A percentile compares a stretch with the other conserved stretches of the same genome.
These are phyloP conservation scores for Cocos nucifera DNA, from an alignment of 176 grass and related monocot species.

Conservation along the genomic window DNA sequence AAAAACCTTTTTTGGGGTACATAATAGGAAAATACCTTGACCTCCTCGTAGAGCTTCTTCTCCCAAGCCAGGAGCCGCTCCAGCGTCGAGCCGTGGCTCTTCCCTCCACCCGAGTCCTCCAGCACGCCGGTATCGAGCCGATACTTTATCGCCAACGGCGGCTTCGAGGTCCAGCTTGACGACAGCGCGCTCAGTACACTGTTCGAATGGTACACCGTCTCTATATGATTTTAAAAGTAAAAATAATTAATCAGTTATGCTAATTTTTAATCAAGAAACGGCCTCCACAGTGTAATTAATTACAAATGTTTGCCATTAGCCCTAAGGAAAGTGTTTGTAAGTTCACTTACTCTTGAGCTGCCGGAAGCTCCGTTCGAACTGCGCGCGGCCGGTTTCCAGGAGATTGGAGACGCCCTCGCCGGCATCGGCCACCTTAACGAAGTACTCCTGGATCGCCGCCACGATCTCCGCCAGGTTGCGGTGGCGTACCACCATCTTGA, in stretches of 20 bases:
- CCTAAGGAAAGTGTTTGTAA: neutral
- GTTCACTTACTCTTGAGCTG: constrained; percentile 75
- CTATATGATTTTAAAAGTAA: constrained; percentile 11
- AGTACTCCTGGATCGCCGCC: constrained; percentile 83
- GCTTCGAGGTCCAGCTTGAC: constrained; percentile 84
- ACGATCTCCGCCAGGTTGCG: constrained; percentile 69
- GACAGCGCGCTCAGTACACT: constrained; percentile 75
- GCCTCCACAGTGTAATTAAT: too few relatives aligned
- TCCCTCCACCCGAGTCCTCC: constrained; percentile 51
- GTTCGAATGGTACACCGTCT: constrained; percentile 93
- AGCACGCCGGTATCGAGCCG: constrained; percentile 54
- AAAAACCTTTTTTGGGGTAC: too few relatives aligned
- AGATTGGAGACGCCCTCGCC: constrained; percentile 63
- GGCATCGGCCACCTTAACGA: constrained; percentile 60
- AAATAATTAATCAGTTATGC: neutral
- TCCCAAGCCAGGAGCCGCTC: constrained; percentile 97
- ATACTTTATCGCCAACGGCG: constrained; percentile 76
- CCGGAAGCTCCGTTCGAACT: constrained; percentile 72
- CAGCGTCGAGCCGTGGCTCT: constrained; percentile 78
- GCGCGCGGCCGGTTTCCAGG: constrained; percentile 63
- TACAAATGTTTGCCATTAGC: neutral
- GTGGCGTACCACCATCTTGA: constrained; percentile 70
- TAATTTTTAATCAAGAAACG: too few relatives aligned
- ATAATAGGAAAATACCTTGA: constrained; percentile 49
- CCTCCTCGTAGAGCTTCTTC: constrained; percentile 95